Percentiles rank a stretch among this genome's conserved stretches.
phyloP scores from a whole-genome alignment of 2,329 filamentous ascomycete genomes.

The Cucurbitaria berberidis region DNA sequence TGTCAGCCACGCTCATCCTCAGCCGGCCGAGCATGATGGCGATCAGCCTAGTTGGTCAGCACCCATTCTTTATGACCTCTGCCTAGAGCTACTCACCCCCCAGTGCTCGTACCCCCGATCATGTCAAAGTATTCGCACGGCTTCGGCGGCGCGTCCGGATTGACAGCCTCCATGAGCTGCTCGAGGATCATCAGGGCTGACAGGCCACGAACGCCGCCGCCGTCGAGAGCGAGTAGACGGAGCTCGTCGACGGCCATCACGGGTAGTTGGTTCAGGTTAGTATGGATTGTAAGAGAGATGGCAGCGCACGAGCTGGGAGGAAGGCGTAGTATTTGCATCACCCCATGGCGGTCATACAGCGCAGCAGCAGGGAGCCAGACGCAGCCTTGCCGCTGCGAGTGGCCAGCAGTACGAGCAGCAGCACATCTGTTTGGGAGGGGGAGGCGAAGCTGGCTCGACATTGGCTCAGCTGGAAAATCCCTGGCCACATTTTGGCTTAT shows the following conservation, averaged over 20 bases:
- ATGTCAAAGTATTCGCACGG: slow-evolving; percentile 17
- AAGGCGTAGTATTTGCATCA: not conserved
- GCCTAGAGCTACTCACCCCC: slow-evolving; percentile 8
- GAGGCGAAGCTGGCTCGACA: too few relatives aligned
- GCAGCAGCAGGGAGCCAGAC: not conserved
- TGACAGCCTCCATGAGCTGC: slow-evolving; percentile 11
- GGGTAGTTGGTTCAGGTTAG: too few relatives aligned
- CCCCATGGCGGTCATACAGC: not conserved
- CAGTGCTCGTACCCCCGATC: slow-evolving; percentile 7
- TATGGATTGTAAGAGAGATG: too few relatives aligned
- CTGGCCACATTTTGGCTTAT: too few relatives aligned
- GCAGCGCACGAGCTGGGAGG: too few relatives aligned
- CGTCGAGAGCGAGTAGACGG: slow-evolving; percentile 17
- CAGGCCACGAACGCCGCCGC: slow-evolving; percentile 14
- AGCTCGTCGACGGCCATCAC: too few relatives aligned
- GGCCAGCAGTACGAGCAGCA: too few relatives aligned
- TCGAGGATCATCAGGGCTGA: slow-evolving; percentile 15
- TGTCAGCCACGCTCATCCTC: slow-evolving; percentile 5
- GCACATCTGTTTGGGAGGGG: too few relatives aligned
- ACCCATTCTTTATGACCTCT: too few relatives aligned
- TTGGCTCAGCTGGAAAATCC: too few relatives aligned
- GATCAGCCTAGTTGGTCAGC: slow-evolving; percentile 9
- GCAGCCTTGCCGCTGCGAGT: not conserved
- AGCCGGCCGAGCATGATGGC: slow-evolving; percentile 17
- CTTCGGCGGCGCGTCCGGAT: slow-evolving; percentile 10